Percentiles rank a stretch among this genome's conserved stretches.
Conservation (phyloP, 257 asterid species). For the Pogostemon cablin region DNA sequence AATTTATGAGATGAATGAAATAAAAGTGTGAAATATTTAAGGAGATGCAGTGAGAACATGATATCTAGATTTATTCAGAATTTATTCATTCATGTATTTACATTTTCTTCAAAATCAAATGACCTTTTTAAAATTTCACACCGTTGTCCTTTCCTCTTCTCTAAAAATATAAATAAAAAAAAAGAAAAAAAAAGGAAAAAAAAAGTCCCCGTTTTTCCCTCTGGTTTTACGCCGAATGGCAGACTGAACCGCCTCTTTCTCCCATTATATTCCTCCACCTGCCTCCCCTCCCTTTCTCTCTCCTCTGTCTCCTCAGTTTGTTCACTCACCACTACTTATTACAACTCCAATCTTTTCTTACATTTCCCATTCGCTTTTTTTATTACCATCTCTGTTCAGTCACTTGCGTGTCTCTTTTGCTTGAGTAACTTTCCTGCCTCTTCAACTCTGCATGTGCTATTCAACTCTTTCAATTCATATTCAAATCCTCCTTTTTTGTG, state of each 20-base stretch:
- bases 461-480: background rate
- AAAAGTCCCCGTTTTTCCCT: slow-evolving; percentile 42
- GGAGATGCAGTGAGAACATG: no score
- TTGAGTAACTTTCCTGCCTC: slow-evolving; percentile 33
- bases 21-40: no score
- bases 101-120: no score
- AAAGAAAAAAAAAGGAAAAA: background rate
- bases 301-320: slow-evolving; percentile 6
- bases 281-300: slow-evolving; percentile 39
- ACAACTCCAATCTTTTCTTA: background rate
- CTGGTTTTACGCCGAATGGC: slow-evolving; percentile 87
- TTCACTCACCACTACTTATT: slow-evolving; percentile 5
- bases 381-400: slow-evolving; percentile 5
- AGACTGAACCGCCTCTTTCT: slow-evolving; percentile 72
- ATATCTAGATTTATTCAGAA: no score
- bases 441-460: slow-evolving; percentile 43
- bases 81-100: no score
- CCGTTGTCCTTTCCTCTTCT: background rate
- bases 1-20: no score
- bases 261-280: slow-evolving; percentile 87
- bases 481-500: background rate
- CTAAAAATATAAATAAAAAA: background rate
- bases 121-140: background rate
- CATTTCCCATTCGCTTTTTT: background rate
- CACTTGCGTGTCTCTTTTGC: slow-evolving; percentile 30